A percentile compares a stretch with the other conserved stretches of the same genome.
Evolutionary conservation across 2,329 filamentous ascomycete species (phyloP).

Genomic region (Colletotrichum noveboracense): DNA sequence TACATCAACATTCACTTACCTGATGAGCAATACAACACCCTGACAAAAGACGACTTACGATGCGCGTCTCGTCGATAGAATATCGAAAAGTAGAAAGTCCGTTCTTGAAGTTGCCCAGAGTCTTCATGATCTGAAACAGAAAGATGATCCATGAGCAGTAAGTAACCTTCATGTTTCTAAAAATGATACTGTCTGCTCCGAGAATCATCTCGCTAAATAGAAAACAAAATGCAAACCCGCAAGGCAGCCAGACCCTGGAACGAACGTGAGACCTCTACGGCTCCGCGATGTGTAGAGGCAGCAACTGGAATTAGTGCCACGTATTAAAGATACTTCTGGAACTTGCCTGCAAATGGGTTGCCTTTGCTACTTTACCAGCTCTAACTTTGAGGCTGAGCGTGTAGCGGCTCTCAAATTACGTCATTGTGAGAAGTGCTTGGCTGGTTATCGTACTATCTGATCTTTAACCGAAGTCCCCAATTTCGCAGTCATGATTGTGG

Average conservation of each 20-base stretch:
- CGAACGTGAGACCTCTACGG: background rate
- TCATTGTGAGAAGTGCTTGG: background rate
- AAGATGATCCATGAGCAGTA: too few relatives aligned
- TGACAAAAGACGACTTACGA: background rate
- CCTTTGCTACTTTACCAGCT: accelerated
- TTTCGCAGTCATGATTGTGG: accelerated
- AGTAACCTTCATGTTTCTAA: too few relatives aligned
- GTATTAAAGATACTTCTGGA: background rate
- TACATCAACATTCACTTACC: background rate
- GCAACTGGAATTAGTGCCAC: background rate
- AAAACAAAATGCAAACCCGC: background rate
- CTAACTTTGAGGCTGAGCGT: background rate
- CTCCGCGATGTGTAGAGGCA: background rate
- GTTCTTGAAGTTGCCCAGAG: too few relatives aligned
- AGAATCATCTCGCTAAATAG: background rate
- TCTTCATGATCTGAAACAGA: too few relatives aligned
- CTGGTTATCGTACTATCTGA: background rate
- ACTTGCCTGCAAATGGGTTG: background rate
- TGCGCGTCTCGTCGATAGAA: background rate
- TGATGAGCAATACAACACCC: background rate
- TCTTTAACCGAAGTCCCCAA: accelerated
- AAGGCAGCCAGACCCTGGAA: background rate
- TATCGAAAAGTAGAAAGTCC: background rate
- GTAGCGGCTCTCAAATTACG: background rate
- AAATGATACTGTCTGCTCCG: too few relatives aligned